Conservation (phyloP, 2,329 filamentous ascomycete genomes). For the Penicillium sp. region DNA sequence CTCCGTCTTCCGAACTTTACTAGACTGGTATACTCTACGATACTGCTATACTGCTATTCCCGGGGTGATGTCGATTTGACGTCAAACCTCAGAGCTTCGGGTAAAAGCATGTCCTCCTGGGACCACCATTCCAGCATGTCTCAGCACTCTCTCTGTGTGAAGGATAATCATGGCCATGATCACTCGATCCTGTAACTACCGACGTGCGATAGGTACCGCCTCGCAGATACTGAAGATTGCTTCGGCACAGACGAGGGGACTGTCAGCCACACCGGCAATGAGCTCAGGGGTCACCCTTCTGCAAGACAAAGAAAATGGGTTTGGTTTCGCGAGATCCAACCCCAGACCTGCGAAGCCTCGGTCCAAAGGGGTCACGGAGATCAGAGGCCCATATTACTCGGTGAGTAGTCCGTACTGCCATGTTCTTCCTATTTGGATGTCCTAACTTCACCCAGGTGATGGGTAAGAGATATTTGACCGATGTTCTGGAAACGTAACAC, state of each 20-base stretch:
- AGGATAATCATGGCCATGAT: too few species aligned
- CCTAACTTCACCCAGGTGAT: constrained; percentile 40
- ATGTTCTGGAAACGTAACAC: constrained; percentile 54
- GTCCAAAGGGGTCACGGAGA: constrained; percentile 55
- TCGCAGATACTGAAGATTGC: too few species aligned
- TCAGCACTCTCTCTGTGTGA: too few species aligned
- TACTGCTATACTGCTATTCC: too few species aligned
- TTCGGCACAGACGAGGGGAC: constrained; percentile 6
- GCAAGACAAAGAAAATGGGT: constrained; percentile 51
- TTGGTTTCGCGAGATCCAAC: constrained; percentile 55
- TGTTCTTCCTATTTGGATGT: neutral
- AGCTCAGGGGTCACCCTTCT: constrained; percentile 40
- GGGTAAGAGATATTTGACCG: constrained; percentile 54
- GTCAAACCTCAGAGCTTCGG: too few species aligned
- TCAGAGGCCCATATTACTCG: constrained; percentile 58
- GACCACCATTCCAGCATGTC: too few species aligned
- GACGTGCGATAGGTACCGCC: too few species aligned
- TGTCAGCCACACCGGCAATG: constrained; percentile 21
- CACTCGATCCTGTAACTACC: too few species aligned
- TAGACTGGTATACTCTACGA: too few species aligned
- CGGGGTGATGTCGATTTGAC: too few species aligned
- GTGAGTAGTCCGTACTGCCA: constrained; percentile 25
- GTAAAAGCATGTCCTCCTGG: too few species aligned
- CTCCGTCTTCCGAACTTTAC: too few species aligned
- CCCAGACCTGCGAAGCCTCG: constrained; percentile 52